Conservation (phyloP, 176 grass and related monocot genomes). For the Olyra latifolia region DNA sequence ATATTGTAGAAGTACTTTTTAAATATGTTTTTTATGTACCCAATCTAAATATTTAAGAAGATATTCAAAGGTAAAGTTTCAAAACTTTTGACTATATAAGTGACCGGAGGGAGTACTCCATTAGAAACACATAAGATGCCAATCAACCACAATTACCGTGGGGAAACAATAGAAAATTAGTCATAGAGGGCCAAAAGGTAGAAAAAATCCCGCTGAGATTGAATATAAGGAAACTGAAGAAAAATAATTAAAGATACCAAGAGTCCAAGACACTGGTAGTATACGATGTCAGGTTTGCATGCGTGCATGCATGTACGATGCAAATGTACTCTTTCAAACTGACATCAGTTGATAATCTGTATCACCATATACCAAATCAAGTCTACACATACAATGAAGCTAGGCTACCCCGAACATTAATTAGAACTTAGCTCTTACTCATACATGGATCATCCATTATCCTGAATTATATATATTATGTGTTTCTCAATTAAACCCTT, state of each 20-base stretch:
- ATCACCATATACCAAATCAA: slow-evolving; percentile 32
- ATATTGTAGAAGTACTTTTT: too few relatives aligned
- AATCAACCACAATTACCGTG: neutral
- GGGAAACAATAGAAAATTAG: neutral
- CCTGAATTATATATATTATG: neutral
- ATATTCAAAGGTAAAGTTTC: too few relatives aligned
- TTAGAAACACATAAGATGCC: neutral
- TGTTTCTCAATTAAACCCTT: neutral
- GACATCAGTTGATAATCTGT: neutral
- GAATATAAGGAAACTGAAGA: neutral
- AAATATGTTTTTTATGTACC: too few relatives aligned
- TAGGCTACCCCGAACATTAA: neutral
- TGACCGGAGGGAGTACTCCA: too few relatives aligned
- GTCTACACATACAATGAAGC: slow-evolving; percentile 39
- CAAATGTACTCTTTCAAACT: neutral
- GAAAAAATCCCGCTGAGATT: neutral
- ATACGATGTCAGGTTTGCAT: neutral
- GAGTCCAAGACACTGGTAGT: neutral
- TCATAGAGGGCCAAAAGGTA: neutral
- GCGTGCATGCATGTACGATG: neutral
- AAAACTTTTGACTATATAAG: too few relatives aligned
- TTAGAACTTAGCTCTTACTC: neutral
- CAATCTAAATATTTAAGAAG: too few relatives aligned
- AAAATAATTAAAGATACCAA: neutral
- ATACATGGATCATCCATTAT: neutral